phyloP scores from a whole-genome alignment of 2,329 filamentous ascomycete genomes.

The Fusarium mexicanum region DNA sequence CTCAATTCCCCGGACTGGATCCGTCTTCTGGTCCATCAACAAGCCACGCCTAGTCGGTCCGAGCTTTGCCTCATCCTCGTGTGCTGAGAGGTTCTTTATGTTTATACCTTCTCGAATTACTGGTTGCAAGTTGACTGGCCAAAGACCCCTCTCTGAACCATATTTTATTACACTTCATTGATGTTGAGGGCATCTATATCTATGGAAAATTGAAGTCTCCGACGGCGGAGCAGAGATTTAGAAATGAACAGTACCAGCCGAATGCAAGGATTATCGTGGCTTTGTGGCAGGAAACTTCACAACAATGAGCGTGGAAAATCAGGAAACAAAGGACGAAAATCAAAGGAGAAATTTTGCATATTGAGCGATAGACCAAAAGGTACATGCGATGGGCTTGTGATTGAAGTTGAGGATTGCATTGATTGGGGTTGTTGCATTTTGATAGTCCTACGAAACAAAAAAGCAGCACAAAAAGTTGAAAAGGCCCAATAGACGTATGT shows the following conservation, averaged over 20 bases:
- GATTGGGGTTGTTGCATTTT: neutral
- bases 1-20: constrained; percentile 52
- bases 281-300: neutral
- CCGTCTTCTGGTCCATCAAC: constrained; percentile 39
- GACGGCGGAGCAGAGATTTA: neutral
- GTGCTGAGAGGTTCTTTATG: neutral
- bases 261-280: neutral
- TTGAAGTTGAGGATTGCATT: neutral
- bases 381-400: neutral
- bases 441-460: constrained; percentile 1
- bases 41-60: constrained; percentile 8
- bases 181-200: neutral
- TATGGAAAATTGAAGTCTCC: neutral
- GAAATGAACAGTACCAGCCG: neutral
- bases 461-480: constrained; percentile 12
- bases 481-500: neutral
- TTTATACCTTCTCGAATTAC: neutral
- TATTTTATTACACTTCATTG: neutral
- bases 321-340: neutral
- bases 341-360: neutral
- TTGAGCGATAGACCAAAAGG: neutral
- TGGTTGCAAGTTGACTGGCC: neutral
- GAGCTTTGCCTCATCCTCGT: neutral
- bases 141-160: neutral
- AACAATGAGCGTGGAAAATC: neutral